phyloP scores from a whole-genome alignment of 768 basidiomycete genomes.

The Tulasnella calospora region DNA sequence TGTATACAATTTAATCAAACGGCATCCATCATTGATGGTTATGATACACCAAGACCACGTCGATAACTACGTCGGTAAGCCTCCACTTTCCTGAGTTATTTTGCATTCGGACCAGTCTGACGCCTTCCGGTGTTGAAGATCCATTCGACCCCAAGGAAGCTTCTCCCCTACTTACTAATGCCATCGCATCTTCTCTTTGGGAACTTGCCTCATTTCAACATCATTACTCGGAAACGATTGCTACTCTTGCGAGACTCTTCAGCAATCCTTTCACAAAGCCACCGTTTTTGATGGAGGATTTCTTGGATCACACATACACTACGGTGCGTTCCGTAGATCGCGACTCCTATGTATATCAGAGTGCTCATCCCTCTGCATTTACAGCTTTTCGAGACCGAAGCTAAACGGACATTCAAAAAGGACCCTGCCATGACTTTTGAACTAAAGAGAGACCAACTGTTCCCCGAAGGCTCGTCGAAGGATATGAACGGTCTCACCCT shows the following conservation, averaged over 20 bases:
- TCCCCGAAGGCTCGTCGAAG: not conserved
- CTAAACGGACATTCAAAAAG: slow-evolving; percentile 69
- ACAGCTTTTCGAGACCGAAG: slow-evolving; percentile 84
- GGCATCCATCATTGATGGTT: slow-evolving; percentile 86
- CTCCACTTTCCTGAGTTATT: not conserved
- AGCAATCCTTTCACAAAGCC: slow-evolving; percentile 90
- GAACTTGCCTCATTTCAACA: slow-evolving; percentile 72
- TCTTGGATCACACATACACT: slow-evolving; percentile 86
- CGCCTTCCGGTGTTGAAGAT: slow-evolving; percentile 41
- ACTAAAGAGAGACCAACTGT: slow-evolving; percentile 24
- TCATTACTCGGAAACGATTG: slow-evolving; percentile 84
- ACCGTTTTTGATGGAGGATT: slow-evolving; percentile 86
- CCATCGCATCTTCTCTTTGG: slow-evolving; percentile 87
- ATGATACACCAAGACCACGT: slow-evolving; percentile 56
- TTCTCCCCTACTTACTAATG: slow-evolving; percentile 72
- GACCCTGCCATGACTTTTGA: slow-evolving; percentile 54
- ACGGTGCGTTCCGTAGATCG: slow-evolving; percentile 47
- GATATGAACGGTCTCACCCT: not conserved
- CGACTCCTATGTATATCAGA: not conserved
- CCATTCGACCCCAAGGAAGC: slow-evolving; percentile 62
- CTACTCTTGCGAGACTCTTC: slow-evolving; percentile 82
- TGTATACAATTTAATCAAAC: slow-evolving; percentile 88
- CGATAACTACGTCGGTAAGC: slow-evolving; percentile 10
- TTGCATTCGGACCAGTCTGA: not conserved
- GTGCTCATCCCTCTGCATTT: slow-evolving; percentile 13